Conservation (phyloP, 148 eudicot genomes). For the Chenopodium formosanum region DNA sequence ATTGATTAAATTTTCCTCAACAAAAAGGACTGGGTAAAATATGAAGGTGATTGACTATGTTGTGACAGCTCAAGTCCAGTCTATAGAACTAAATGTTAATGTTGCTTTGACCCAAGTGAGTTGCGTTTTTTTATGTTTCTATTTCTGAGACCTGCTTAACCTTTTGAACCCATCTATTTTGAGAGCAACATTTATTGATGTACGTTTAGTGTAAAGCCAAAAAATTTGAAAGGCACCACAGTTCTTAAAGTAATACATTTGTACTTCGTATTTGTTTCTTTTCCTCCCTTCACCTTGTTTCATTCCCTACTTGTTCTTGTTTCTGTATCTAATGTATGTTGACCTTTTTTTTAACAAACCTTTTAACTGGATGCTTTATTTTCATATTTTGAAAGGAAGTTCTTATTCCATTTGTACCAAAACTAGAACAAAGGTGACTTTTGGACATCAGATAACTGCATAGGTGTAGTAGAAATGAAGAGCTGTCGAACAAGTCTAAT, state of each 20-base stretch:
- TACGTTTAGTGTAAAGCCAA: background rate
- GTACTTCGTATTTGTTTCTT: background rate
- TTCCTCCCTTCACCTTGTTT: background rate
- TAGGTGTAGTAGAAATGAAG: background rate
- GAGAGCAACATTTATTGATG: background rate
- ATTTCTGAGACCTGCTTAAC: background rate
- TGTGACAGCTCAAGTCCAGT: background rate
- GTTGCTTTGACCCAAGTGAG: background rate
- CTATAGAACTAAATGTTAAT: background rate
- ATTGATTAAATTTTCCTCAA: background rate
- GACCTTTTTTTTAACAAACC: background rate
- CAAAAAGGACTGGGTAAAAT: background rate
- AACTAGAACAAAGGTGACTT: background rate
- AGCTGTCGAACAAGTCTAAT: background rate
- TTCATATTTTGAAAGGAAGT: background rate
- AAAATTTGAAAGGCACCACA: background rate
- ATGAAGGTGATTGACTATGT: background rate
- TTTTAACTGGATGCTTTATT: background rate
- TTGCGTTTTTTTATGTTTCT: background rate
- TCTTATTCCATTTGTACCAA: background rate
- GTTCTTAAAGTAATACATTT: background rate
- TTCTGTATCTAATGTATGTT: background rate
- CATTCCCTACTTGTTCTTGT: background rate
- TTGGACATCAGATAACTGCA: background rate
- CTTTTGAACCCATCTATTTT: background rate